Percentiles rank a stretch among this genome's conserved stretches.
Conservation (phyloP, 495 filamentous ascomycete genomes). For the Penicillium cosmopolitanum region DNA sequence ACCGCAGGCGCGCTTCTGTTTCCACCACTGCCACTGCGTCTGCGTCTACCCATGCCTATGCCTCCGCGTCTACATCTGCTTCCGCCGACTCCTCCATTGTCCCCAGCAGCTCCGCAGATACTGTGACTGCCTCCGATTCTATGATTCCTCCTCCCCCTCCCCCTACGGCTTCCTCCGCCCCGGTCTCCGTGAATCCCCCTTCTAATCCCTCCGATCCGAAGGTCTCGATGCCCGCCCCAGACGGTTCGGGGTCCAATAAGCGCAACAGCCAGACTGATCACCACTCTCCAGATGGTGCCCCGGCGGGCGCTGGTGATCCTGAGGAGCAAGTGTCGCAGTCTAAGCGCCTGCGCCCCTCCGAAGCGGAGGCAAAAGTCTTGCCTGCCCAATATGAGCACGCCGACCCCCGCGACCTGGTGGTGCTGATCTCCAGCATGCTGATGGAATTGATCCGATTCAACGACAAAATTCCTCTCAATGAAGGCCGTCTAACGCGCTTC, state of each 20-base stretch:
- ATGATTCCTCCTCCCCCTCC: conserved; percentile 12
- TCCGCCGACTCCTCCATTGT: conserved; percentile 24
- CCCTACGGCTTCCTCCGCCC: conserved; percentile 22
- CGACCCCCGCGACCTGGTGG: conserved; percentile 79
- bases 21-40: conserved; percentile 33
- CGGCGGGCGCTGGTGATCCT: conserved; percentile 44
- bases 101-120: conserved; percentile 22
- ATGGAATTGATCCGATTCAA: conserved; percentile 92
- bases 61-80: conserved; percentile 25
- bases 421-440: conserved; percentile 92
- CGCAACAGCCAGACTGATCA: conserved; percentile 42
- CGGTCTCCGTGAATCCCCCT: conserved; percentile 12
- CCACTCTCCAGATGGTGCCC: conserved; percentile 36
- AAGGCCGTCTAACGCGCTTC: conserved; percentile 86
- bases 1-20: conserved; percentile 46
- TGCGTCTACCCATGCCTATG: conserved; percentile 16
- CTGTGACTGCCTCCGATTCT: conserved; percentile 1
- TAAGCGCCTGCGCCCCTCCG: conserved; percentile 56
- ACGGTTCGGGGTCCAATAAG: conserved; percentile 45
- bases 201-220: conserved; percentile 29
- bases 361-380: conserved; percentile 68
- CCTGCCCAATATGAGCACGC: conserved; percentile 78
- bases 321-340: conserved; percentile 50
- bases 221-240: conserved; percentile 43
- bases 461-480: conserved; percentile 81